A percentile compares a stretch with the other conserved stretches of the same genome.
These are phyloP conservation scores for Clavispora carvajalis DNA, from an alignment of 805 yeast genomes.

Conservation along the genomic window DNA sequence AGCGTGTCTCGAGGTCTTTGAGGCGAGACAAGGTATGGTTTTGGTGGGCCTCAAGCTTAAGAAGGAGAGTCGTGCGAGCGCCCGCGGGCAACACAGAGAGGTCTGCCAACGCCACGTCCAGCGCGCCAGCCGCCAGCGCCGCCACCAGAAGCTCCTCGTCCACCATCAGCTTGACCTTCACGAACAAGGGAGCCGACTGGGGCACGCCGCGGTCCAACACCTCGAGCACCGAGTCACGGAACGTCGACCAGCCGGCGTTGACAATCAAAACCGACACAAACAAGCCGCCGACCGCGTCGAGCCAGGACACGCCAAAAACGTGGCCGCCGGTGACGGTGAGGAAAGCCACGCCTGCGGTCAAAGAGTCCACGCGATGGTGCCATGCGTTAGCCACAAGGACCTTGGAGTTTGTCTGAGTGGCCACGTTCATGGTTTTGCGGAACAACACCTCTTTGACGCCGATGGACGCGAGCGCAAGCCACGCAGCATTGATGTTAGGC, in stretches of 20 bases:
- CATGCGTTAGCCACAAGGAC: conserved; percentile 96
- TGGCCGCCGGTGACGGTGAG: conserved; percentile 84
- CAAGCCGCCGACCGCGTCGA: conserved; percentile 91
- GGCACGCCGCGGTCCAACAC: conserved; percentile 69
- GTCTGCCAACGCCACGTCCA: conserved; percentile 32
- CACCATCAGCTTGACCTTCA: conserved; percentile 35
- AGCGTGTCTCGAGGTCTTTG: conserved; percentile 10
- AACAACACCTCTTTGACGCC: conserved; percentile 84
- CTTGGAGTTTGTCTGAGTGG: conserved; percentile 71
- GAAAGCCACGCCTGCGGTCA: conserved; percentile 88
- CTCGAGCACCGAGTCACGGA: conserved; percentile 65
- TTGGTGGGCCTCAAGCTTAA: conserved; percentile 22
- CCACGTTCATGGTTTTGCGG: conserved; percentile 76
- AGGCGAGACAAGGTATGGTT: conserved; percentile 14
- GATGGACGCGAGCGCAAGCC: conserved; percentile 90
- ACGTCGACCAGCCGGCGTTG: conserved; percentile 78
- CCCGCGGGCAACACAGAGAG: conserved; percentile 52
- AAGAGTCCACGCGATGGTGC: conserved; percentile 95
- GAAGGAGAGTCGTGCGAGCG: conserved; percentile 44
- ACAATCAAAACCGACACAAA: conserved; percentile 77
- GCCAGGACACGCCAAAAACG: conserved; percentile 69
- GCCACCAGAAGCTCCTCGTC: conserved; percentile 22
- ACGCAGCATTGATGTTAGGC: conserved; percentile 83
- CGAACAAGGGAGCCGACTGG: conserved; percentile 45
- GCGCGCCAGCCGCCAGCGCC: conserved; percentile 13